Evolutionary conservation across 2,329 filamentous ascomycete genomes (phyloP).

Genomic region (Fusarium tricinctum): DNA sequence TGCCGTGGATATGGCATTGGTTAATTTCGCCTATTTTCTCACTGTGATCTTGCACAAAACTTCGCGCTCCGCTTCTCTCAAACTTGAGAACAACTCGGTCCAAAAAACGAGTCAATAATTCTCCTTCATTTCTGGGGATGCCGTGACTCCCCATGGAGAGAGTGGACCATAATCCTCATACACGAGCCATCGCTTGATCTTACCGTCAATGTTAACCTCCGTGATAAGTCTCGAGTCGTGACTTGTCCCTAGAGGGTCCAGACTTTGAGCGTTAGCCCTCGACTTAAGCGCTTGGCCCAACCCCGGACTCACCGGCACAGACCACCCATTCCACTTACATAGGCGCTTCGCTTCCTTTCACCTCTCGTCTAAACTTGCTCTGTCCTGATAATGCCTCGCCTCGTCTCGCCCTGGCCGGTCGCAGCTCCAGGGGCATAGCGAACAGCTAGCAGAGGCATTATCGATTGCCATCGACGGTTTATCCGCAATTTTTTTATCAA

Average conservation of each 20-base stretch:
- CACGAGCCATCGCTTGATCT: conserved; percentile 26
- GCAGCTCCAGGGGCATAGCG: background rate
- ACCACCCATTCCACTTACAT: conserved; percentile 10
- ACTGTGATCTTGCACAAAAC: background rate
- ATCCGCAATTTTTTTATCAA: conserved; percentile 19
- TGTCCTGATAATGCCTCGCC: conserved; percentile 3
- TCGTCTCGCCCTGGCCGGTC: background rate
- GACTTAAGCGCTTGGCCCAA: conserved; percentile 6
- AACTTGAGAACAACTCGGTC: background rate
- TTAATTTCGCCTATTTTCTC: background rate
- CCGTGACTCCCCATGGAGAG: background rate
- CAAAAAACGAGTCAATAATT: background rate
- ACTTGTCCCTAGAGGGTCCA: conserved; percentile 1
- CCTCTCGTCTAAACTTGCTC: conserved; percentile 34
- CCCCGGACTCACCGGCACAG: conserved; percentile 30
- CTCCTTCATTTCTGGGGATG: background rate
- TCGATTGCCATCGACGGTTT: conserved; percentile 1
- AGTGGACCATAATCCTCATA: background rate
- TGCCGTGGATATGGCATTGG: background rate
- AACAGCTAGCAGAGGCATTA: background rate
- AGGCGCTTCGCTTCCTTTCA: background rate
- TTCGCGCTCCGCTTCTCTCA: background rate
- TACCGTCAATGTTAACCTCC: conserved; percentile 15
- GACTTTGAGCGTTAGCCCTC: conserved; percentile 13
- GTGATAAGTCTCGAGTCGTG: conserved; percentile 18